phyloP scores from a whole-genome alignment of 192 early-diverging fungal species.

The Coemansia sp. region DNA sequence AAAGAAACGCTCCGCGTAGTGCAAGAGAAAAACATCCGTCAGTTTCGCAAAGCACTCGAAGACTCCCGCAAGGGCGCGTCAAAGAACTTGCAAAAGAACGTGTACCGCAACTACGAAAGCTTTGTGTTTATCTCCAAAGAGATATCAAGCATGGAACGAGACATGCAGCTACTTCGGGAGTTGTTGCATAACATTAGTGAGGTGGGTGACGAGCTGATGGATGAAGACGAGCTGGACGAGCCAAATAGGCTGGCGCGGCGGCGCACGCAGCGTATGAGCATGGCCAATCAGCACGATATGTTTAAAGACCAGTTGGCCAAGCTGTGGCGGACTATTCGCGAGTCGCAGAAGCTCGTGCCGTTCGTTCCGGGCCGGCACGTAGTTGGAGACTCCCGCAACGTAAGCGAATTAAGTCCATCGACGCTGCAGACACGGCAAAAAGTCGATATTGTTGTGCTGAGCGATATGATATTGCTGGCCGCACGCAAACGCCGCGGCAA shows the following conservation, averaged over 20 bases:
- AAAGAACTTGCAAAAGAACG: slow-evolving; percentile 63
- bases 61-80: slow-evolving; percentile 62
- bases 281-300: slow-evolving; percentile 55
- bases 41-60: slow-evolving; percentile 56
- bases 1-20: slow-evolving; percentile 33
- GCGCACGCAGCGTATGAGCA: slow-evolving; percentile 54
- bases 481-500: slow-evolving; percentile 74
- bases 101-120: slow-evolving; percentile 72
- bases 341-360: slow-evolving; percentile 63
- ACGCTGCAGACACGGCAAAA: slow-evolving; percentile 71
- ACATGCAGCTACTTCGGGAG: slow-evolving; percentile 64
- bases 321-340: slow-evolving; percentile 50
- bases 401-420: slow-evolving; percentile 77
- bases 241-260: slow-evolving; percentile 22
- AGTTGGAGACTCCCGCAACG: slow-evolving; percentile 68
- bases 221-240: slow-evolving; percentile 36
- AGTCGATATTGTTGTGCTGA: slow-evolving; percentile 80
- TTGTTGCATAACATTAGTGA: slow-evolving; percentile 61
- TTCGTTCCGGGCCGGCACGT: slow-evolving; percentile 70
- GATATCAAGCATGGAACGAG: slow-evolving; percentile 70
- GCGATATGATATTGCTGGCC: slow-evolving; percentile 79
- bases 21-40: slow-evolving; percentile 34
- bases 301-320: slow-evolving; percentile 55
- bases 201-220: slow-evolving; percentile 58
- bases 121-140: slow-evolving; percentile 79